Evolutionary conservation across 1,139 yeast species (phyloP).

Genomic region (Pichia sp.): DNA sequence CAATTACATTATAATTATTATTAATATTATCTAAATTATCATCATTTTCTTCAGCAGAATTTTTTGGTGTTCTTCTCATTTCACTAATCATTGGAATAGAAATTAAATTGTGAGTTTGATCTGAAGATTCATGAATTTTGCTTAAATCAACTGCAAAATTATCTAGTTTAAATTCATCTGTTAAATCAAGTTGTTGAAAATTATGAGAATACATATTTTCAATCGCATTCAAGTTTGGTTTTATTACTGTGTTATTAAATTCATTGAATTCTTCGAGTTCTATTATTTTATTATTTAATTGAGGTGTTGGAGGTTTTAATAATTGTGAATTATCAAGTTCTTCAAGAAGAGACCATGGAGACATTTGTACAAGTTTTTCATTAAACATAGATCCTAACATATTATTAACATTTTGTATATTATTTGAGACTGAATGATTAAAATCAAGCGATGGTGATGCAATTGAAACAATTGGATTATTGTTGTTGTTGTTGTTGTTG

Average conservation of each 20-base stretch:
- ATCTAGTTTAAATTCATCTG: too few species aligned
- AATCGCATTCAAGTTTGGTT: too few species aligned
- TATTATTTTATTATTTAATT: neutral
- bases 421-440: slow-evolving; percentile 2
- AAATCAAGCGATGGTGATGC: neutral
- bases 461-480: neutral
- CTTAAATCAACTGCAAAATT: too few species aligned
- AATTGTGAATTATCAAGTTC: slow-evolving; percentile 10
- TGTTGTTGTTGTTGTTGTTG: neutral
- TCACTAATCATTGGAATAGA: too few species aligned
- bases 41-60: too few species aligned
- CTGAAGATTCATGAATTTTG: too few species aligned
- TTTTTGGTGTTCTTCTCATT: too few species aligned
- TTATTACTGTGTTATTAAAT: neutral
- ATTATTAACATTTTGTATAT: slow-evolving; percentile 14
- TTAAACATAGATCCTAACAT: slow-evolving; percentile 11
- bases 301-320: neutral
- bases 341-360: slow-evolving; percentile 17
- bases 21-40: too few species aligned
- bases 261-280: neutral
- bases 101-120: too few species aligned
- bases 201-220: neutral
- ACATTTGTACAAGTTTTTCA: slow-evolving; percentile 9
- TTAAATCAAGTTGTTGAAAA: neutral
- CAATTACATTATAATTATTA: too few species aligned